phyloP scores from a whole-genome alignment of 129 eudicot species.

The Mikania micrantha region DNA sequence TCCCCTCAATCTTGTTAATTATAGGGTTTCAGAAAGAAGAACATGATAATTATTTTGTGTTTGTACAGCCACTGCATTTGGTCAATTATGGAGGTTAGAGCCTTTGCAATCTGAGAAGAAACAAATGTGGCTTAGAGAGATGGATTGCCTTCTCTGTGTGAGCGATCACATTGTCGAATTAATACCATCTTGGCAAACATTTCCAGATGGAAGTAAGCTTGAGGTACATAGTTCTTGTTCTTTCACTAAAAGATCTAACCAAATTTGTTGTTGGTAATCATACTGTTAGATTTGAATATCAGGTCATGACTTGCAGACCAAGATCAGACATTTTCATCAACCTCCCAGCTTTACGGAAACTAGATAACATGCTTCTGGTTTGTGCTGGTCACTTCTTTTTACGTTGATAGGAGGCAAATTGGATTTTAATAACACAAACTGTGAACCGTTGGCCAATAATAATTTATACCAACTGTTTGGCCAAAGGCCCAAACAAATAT shows the following conservation, averaged over 20 bases:
- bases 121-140: constrained; percentile 88
- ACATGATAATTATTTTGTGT: too few relatives aligned
- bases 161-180: constrained; percentile 91
- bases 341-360: constrained; percentile 84
- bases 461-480: too few relatives aligned
- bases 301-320: constrained; percentile 85
- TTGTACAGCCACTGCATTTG: constrained; percentile 69
- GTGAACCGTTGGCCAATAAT: too few relatives aligned
- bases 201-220: constrained; percentile 79
- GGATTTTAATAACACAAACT: too few relatives aligned
- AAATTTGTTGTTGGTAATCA: neutral
- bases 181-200: constrained; percentile 82
- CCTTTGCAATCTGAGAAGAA: constrained; percentile 77
- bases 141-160: constrained; percentile 81
- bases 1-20: neutral
- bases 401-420: too few relatives aligned
- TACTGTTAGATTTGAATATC: neutral
- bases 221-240: constrained; percentile 54
- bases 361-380: constrained; percentile 87
- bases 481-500: too few relatives aligned
- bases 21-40: neutral
- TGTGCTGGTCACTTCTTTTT: constrained; percentile 6
- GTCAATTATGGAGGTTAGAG: constrained; percentile 89
- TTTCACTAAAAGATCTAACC: neutral
- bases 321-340: constrained; percentile 69